Percentiles rank a stretch among this genome's conserved stretches.
Evolutionary conservation across 345 rosid species (phyloP).

Genomic region (Sonneratia caseolaris): DNA sequence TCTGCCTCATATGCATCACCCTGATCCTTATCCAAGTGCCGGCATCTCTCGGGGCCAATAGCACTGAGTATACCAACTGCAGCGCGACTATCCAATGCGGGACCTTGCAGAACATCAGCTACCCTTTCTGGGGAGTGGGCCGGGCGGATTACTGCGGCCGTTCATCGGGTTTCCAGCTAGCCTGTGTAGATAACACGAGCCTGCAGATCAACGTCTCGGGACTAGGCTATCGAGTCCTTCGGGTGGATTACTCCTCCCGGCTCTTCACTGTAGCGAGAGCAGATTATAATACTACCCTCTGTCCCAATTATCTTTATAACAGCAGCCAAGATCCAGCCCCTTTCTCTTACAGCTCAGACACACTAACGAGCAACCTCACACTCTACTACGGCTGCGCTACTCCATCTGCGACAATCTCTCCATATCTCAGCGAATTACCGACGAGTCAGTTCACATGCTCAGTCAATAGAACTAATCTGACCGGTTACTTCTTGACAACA

Average conservation of each 20-base stretch:
- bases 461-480: too few species aligned
- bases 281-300: conserved; percentile 4
- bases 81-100: conserved; percentile 6
- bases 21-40: conserved; percentile 4
- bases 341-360: neutral
- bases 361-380: neutral
- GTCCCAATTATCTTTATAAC: conserved; percentile 4
- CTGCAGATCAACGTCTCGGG: conserved; percentile 16
- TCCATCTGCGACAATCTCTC: neutral
- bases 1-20: neutral
- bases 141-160: conserved; percentile 18
- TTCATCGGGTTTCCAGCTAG: conserved; percentile 8
- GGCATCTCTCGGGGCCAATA: neutral
- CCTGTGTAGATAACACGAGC: conserved; percentile 10
- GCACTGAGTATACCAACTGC: neutral
- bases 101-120: conserved; percentile 7
- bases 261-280: conserved; percentile 12
- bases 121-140: conserved; percentile 26
- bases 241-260: neutral
- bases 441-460: neutral
- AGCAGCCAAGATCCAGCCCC: neutral
- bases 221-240: conserved; percentile 18
- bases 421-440: rapidly evolving
- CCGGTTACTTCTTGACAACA: neutral
- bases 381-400: conserved; percentile 9